Base-by-base conservation (phyloP, 2,329 filamentous ascomycete species). In the Myotisia sp. region DNA sequence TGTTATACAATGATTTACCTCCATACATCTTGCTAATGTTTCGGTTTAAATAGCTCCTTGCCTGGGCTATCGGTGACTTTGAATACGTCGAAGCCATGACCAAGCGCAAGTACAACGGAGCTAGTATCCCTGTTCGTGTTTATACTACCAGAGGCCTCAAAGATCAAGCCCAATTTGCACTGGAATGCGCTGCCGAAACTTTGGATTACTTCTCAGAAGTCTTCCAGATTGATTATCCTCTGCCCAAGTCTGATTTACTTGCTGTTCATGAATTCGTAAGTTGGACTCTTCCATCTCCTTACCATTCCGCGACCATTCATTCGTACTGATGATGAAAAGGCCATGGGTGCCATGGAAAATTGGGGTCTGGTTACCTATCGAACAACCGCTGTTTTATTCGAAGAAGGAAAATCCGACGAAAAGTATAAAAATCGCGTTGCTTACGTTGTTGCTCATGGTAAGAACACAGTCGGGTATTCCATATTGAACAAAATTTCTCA, bases 321-420 rank as follows among this genome's bases (percentile, higher is more conserved):
- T 46, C 44, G 13, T 41, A 44, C 37, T 37, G 16, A 28, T 16
- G 33, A 16, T 24, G 5, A 22, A 30, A 26, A 60, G 57, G 55
- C 61, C 6, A 59, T 59, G 54, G 79, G 81, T 29, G 84, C 84
- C 45, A 92, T 92, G 82, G 86, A 94, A 65, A 92, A 92, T 55
- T 94, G 86, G 86, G 86, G 86, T 45, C 68, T 98, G 35, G 84
- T 98, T 38, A 95, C 90, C 20, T 98, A 95, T 63, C 74, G 85
- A 44, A 92, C 87, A 7, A 95, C 87, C 7, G 86, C 90, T 33
- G 79, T 98, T 18, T 70, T 98, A n/a, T 98, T 90, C 51, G 87
- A 98, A 50, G 84, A 92, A 56, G 76, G 84, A 54, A 81, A 79
- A 31, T 94, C 87, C 0, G 87, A 94, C 54, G 76, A 82, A 26